Evolutionary conservation across 768 basidiomycete species (phyloP), one percentile per base, ranked within the genome.

Genomic region (Boletus vinaceobasis): DNA sequence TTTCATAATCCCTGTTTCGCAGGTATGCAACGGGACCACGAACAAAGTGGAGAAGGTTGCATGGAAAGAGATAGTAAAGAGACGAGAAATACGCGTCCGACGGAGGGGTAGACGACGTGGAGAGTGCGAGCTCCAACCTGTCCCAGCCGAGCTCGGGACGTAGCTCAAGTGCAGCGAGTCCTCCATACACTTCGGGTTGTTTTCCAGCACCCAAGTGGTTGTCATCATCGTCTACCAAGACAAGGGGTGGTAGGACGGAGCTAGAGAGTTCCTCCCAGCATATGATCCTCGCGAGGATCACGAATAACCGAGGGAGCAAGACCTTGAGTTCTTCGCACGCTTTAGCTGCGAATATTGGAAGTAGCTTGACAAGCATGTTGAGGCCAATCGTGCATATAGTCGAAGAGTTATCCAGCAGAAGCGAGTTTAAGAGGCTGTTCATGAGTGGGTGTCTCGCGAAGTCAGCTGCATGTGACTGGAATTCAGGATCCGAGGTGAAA

Each of bases 1-100:
- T 80, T 44, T 78, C 71, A 35, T 81, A 71, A 4, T 67, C 64
- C 60, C 73, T 78, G 26, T 80, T 77, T 8, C 67, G 70, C 17
- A 97, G 71, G 61, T 92, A 93, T 36, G 71, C 68, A 9, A 78
- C 76, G 1, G 94, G 90, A 47, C 78, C 74, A 48, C 85, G 83
- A 50, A 94, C 71, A 69, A 97, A 97, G 50, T 79, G 81, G 54
- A 96, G 75, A 39, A 90, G 77, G 73, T 95, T 97, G 72, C 86
- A 89, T 1, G 94, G 94, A 74, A 91, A 97, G 45, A 94, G 82
- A 63, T 92, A 94, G 72, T 95, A 96, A 57, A 97, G 75, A 43
- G 79, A 79, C 2, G 86, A 86, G 72, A 93, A 93, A 64, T 82
- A 90, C 42, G 75, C 78, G 19, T 83, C 78, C 15, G 84, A 78